Conservation (phyloP, 768 basidiomycete genomes). For the Fomitopsis pulvina region DNA sequence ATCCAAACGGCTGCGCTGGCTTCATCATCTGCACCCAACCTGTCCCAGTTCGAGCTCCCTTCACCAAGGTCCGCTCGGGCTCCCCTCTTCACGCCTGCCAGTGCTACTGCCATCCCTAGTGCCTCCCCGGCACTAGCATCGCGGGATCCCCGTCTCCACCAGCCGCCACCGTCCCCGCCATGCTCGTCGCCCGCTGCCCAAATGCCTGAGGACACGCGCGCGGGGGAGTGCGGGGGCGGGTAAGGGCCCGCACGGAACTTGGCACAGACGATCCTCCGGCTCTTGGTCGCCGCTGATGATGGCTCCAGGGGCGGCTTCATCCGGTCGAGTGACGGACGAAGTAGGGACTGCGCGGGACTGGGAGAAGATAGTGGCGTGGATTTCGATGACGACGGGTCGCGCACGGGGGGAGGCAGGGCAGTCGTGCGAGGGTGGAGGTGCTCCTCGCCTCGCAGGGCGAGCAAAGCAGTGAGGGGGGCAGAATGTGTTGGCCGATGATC, state of each 20-base stretch:
- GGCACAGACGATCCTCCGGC: slow-evolving; percentile 9
- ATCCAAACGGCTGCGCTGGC: slow-evolving; percentile 16
- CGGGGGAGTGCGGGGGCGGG: slow-evolving; percentile 3
- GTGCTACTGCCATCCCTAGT: slow-evolving; percentile 7
- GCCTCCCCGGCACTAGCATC: not conserved
- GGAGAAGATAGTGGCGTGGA: slow-evolving; percentile 3
- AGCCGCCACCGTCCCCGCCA: not conserved
- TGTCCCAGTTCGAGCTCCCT: not conserved
- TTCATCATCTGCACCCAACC: not conserved
- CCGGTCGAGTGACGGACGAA: slow-evolving; percentile 29
- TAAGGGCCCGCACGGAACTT: slow-evolving; percentile 12
- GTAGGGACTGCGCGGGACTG: not conserved
- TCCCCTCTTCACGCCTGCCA: not conserved
- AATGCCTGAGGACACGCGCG: not conserved
- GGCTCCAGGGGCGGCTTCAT: slow-evolving; percentile 28
- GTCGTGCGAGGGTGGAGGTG: not conserved
- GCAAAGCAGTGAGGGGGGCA: slow-evolving; percentile 4
- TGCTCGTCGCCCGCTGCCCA: not conserved
- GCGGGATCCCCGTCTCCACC: slow-evolving; percentile 18
- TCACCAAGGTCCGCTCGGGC: not conserved
- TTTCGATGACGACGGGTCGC: not conserved
- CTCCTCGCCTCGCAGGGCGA: not conserved
- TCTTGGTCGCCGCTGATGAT: slow-evolving; percentile 1
- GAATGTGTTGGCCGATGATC: not conserved
- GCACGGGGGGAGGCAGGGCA: not conserved